Conservation (phyloP, 140 eudicot species). For the Flaveria floridana region DNA sequence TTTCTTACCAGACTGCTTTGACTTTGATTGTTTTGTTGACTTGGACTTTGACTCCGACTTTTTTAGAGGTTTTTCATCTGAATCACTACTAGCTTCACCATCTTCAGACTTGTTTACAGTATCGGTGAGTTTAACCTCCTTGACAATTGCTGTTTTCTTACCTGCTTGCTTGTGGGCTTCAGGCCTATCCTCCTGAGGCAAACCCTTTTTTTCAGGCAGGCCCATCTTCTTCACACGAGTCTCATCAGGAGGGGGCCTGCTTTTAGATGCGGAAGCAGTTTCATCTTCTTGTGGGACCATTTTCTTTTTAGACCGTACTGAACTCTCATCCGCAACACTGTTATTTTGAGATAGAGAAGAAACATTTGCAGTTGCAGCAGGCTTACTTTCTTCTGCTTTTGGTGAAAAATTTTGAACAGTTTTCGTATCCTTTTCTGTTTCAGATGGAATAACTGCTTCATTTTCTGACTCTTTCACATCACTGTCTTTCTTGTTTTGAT, state of each 20-base stretch:
- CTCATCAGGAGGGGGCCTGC: slow-evolving; percentile 43
- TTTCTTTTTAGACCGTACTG: slow-evolving; percentile 38
- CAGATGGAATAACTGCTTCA: neutral
- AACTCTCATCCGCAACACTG: slow-evolving; percentile 47
- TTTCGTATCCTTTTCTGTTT: slow-evolving; percentile 10
- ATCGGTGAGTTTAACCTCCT: slow-evolving; percentile 33
- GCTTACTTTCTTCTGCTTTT: slow-evolving; percentile 39
- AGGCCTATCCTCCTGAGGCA: slow-evolving; percentile 32
- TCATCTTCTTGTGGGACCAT: slow-evolving; percentile 35
- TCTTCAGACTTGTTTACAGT: slow-evolving; percentile 35
- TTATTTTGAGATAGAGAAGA: slow-evolving; percentile 51
- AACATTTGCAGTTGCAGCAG: slow-evolving; percentile 32
- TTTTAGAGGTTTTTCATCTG: slow-evolving; percentile 29
- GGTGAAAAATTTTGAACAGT: slow-evolving; percentile 38
- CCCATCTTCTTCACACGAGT: slow-evolving; percentile 34
- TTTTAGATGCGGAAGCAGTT: slow-evolving; percentile 46
- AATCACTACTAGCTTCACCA: slow-evolving; percentile 40
- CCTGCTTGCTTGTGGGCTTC: slow-evolving; percentile 39
- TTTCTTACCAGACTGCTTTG: slow-evolving; percentile 37
- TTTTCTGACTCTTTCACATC: neutral
- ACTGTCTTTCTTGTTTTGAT: neutral
- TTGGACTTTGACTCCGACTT: slow-evolving; percentile 24
- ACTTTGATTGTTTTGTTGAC: slow-evolving; percentile 27
- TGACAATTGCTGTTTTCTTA: slow-evolving; percentile 35
- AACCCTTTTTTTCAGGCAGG: slow-evolving; percentile 31